Percentiles rank a stretch among this genome's conserved stretches.
phyloP scores from a whole-genome alignment of 2,329 filamentous ascomycete species.

The Ambrosiella cleistominuta region DNA sequence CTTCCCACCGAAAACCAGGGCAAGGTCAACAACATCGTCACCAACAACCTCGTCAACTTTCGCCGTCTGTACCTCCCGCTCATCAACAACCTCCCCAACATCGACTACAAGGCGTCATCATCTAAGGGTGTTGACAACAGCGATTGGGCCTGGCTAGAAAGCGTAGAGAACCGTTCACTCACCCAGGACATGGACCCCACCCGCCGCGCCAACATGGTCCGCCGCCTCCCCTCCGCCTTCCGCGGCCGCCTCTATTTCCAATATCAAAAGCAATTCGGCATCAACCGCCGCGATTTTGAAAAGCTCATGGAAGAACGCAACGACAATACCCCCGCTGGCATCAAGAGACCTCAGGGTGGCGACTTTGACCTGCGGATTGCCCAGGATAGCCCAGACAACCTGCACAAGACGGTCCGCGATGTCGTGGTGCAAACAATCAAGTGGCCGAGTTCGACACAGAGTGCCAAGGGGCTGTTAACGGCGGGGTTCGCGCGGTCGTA shows the following conservation, averaged over 20 bases:
- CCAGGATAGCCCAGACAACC: slow-evolving; percentile 43
- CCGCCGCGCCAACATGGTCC: slow-evolving; percentile 89
- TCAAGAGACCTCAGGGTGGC: slow-evolving; percentile 60
- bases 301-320: slow-evolving; percentile 63
- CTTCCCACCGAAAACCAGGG: slow-evolving; percentile 77
- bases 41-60: slow-evolving; percentile 81
- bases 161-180: slow-evolving; percentile 45
- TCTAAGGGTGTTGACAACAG: slow-evolving; percentile 46
- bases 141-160: slow-evolving; percentile 25
- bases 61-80: slow-evolving; percentile 78
- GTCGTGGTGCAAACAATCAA: slow-evolving; percentile 76
- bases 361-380: slow-evolving; percentile 77
- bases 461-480: slow-evolving; percentile 66
- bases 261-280: slow-evolving; percentile 78
- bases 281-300: slow-evolving; percentile 68
- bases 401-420: slow-evolving; percentile 52
- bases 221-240: slow-evolving; percentile 73
- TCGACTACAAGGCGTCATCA: slow-evolving; percentile 49
- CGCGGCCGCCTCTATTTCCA: slow-evolving; percentile 82
- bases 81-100: slow-evolving; percentile 77
- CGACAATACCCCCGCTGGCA: slow-evolving; percentile 50
- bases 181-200: slow-evolving; percentile 84
- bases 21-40: slow-evolving; percentile 89
- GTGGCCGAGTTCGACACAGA: slow-evolving; percentile 85
- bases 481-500: slow-evolving; percentile 52